These are phyloP conservation scores for Echria macrotheca DNA, from an alignment of 495 filamentous ascomycete genomes.

Conservation along the genomic window DNA sequence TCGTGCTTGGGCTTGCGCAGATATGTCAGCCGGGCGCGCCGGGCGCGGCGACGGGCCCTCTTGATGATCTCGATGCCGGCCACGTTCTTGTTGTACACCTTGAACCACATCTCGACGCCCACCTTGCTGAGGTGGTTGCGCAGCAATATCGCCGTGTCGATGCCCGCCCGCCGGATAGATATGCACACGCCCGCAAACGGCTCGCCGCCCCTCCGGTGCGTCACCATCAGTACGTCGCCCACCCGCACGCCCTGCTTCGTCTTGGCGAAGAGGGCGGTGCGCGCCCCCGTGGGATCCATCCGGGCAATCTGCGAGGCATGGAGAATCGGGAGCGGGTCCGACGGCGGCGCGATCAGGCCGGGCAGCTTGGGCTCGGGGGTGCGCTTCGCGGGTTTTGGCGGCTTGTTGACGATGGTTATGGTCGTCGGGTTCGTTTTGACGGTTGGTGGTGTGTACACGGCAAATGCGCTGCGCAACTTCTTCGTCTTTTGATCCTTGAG, in stretches of 20 bases:
- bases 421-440: constrained; percentile 13
- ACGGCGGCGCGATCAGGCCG: constrained; percentile 33
- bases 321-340: constrained; percentile 58
- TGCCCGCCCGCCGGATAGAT: constrained; percentile 73
- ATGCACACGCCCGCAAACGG: constrained; percentile 86
- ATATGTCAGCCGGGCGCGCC: constrained; percentile 85
- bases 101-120: constrained; percentile 97
- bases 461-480: constrained; percentile 35
- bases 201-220: constrained; percentile 66
- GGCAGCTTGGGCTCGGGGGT: constrained; percentile 1
- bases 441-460: constrained; percentile 42
- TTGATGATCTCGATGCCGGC: constrained; percentile 91
- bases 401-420: constrained; percentile 8
- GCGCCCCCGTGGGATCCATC: constrained; percentile 80
- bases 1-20: constrained; percentile 67
- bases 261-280: constrained; percentile 73
- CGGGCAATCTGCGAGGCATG: constrained; percentile 57
- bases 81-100: constrained; percentile 84
- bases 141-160: constrained; percentile 81
- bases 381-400: constrained; percentile 3
- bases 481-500: constrained; percentile 24
- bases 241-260: constrained; percentile 62
- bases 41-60: constrained; percentile 72
- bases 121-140: constrained; percentile 75
- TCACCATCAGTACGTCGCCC: constrained; percentile 90